Percentiles rank a stretch among this genome's conserved stretches.
Evolutionary conservation across 208 protist genomes (phyloP).

Genomic region (Spironucleus salmonicida): DNA sequence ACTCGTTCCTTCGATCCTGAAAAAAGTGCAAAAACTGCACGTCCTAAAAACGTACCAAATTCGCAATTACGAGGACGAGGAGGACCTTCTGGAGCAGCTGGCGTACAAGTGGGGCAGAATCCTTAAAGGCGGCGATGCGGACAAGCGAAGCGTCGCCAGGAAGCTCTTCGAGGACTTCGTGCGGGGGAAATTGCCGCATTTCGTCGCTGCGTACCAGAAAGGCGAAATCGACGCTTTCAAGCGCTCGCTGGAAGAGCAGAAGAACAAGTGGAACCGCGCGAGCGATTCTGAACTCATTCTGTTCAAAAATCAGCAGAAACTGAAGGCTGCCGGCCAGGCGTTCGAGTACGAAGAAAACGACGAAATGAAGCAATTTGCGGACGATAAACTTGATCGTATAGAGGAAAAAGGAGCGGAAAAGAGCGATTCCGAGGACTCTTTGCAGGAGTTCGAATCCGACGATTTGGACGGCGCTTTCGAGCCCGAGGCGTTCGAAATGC

Average conservation of each 20-base stretch:
- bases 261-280: slow-evolving; percentile 31
- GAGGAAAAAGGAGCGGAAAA: slow-evolving; percentile 30
- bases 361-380: slow-evolving; percentile 36
- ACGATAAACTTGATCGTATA: slow-evolving; percentile 28
- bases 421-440: slow-evolving; percentile 12
- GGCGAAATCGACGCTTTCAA: slow-evolving; percentile 30
- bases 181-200: slow-evolving; percentile 82
- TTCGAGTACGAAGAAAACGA: slow-evolving; percentile 29
- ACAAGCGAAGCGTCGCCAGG: slow-evolving; percentile 72
- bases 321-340: background rate
- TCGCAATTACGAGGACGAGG: slow-evolving; percentile 55
- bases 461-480: slow-evolving; percentile 29
- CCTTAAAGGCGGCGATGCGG: slow-evolving; percentile 71
- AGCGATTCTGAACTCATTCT: slow-evolving; percentile 16
- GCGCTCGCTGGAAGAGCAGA: slow-evolving; percentile 33
- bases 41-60: slow-evolving; percentile 81
- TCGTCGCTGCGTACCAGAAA: slow-evolving; percentile 63
- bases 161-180: slow-evolving; percentile 91
- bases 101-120: slow-evolving; percentile 73
- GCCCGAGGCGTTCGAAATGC: slow-evolving; percentile 11
- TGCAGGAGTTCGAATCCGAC: slow-evolving; percentile 35
- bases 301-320: slow-evolving; percentile 1
- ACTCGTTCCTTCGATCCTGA: slow-evolving; percentile 72
- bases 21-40: slow-evolving; percentile 78
- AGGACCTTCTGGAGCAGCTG: slow-evolving; percentile 86